Base-by-base conservation (phyloP, 768 basidiomycete species). In the Tricholoma sp. region DNA sequence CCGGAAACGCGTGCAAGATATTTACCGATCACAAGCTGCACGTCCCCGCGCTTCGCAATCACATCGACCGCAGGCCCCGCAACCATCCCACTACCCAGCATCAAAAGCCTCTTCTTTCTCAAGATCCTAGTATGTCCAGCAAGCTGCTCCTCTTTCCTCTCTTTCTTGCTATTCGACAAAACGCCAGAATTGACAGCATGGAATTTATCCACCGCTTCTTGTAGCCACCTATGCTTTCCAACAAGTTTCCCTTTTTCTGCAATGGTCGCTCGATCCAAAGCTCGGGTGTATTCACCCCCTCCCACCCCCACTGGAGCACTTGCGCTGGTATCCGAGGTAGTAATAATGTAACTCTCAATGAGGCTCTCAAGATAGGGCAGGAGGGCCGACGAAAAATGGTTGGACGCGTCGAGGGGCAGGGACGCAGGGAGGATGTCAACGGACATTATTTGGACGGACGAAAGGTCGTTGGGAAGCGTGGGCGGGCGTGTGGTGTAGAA, bases 81-180 rank as follows among this genome's bases (percentile, higher is more conserved):
- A 18, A 98, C 95, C 85, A 97, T 93, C n/a, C 95, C 95, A 55
- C 90, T 93, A 7, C 95, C 95, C 2, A 98, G 79, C 65, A 97
- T 75, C 32, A 98, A 69, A 0, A 94, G 80, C 63, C 79, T 83
- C 74, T 86, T 87, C 71, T 82, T 84, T 62, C 57, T 72, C 47
- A 50, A 27, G 2, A 52, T 50, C 8, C 55, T 59, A 50, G 50
- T 52, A n/a, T 57, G 50, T 18, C 31, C 18, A 41, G 51, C 32
- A 31, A 41, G 56, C n/a, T 55, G 54, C 7, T 47, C 24, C 50
- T 53, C 18, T 12, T 21, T 16, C 21, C 46, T 14, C 22, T 39
- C 47, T 7, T 27, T 43, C 34, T 47, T 47, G 7, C 47, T 12
- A 7, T 29, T 39, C 21, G 35, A 18, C 10, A 32, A 47, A 37